phyloP scores from a whole-genome alignment of 2,329 filamentous ascomycete genomes.

The Neofusicoccum kwambonambiense region DNA sequence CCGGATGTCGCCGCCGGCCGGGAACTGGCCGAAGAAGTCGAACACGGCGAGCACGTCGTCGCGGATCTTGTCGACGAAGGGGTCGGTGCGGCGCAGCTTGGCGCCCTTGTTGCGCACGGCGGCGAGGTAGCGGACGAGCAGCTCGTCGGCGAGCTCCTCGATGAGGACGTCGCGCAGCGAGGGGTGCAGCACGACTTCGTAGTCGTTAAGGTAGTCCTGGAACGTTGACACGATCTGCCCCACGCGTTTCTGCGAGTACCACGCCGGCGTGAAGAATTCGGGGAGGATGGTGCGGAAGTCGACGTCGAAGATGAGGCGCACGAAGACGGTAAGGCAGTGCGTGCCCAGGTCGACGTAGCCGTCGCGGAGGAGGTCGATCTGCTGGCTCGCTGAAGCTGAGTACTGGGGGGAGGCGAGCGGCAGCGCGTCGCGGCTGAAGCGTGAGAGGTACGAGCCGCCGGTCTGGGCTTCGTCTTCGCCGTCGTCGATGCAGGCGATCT shows the following conservation, averaged over 20 bases:
- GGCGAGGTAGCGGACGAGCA: constrained; percentile 81
- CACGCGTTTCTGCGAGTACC: constrained; percentile 86
- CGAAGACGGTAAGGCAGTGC: constrained; percentile 86
- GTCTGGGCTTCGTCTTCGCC: constrained; percentile 47
- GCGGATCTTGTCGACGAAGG: constrained; percentile 89
- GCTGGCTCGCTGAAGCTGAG: constrained; percentile 66
- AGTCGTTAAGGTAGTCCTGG: constrained; percentile 90
- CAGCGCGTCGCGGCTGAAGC: constrained; percentile 81
- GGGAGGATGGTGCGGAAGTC: constrained; percentile 83
- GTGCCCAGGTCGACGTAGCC: constrained; percentile 94
- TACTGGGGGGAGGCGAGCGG: constrained; percentile 78
- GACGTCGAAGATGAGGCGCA: constrained; percentile 80
- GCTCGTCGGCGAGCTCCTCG: constrained; percentile 88
- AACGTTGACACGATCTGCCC: constrained; percentile 93
- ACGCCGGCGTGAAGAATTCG: constrained; percentile 86
- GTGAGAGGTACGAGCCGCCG: constrained; percentile 80
- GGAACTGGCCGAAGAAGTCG: constrained; percentile 74
- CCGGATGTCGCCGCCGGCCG: constrained; percentile 74
- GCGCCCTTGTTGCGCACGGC: constrained; percentile 85
- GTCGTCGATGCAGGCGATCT: constrained; percentile 97
- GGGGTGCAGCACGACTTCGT: constrained; percentile 78
- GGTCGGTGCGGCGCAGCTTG: constrained; percentile 82
- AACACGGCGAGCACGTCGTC: constrained; percentile 90
- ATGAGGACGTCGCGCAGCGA: constrained; percentile 87
- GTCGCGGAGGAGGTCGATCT: constrained; percentile 75